These are phyloP conservation scores for Cytospora schulzeri DNA, from an alignment of 2,329 filamentous ascomycete genomes.

Conservation along the genomic window DNA sequence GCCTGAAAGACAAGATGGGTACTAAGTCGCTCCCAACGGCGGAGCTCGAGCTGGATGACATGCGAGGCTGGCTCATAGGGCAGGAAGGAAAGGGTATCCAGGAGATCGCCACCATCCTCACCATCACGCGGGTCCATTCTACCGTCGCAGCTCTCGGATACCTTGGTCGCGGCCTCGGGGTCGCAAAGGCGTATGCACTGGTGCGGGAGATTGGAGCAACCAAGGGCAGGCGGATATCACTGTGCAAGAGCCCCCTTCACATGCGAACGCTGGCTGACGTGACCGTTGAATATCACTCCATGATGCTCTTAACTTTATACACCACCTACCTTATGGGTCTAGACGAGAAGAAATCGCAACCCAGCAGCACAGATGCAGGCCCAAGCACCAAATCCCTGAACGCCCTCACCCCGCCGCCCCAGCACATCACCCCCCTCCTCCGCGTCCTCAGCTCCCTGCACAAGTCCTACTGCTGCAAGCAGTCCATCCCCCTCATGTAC, in stretches of 20 bases:
- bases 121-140: conserved; percentile 64
- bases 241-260: conserved; percentile 58
- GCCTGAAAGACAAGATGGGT: conserved; percentile 73
- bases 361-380: conserved; percentile 31
- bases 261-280: conserved; percentile 60
- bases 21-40: conserved; percentile 72
- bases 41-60: conserved; percentile 66
- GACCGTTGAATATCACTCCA: conserved; percentile 56
- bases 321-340: conserved; percentile 57
- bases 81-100: conserved; percentile 66
- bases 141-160: conserved; percentile 55
- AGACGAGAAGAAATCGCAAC: conserved; percentile 42
- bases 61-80: conserved; percentile 68
- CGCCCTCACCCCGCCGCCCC: conserved; percentile 38
- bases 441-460: conserved; percentile 61
- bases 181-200: conserved; percentile 59
- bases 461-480: conserved; percentile 60
- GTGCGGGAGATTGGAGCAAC: conserved; percentile 56
- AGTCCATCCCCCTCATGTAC: conserved; percentile 52
- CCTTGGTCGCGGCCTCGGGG: conserved; percentile 57
- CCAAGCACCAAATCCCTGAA: conserved; percentile 24
- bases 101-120: conserved; percentile 69
- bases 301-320: conserved; percentile 59
- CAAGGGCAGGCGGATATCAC: conserved; percentile 45
- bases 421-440: conserved; percentile 48